Percentiles rank a stretch among this genome's conserved stretches.
phyloP scores from a whole-genome alignment of 768 basidiomycete species.

The Amanita polypyramis region DNA sequence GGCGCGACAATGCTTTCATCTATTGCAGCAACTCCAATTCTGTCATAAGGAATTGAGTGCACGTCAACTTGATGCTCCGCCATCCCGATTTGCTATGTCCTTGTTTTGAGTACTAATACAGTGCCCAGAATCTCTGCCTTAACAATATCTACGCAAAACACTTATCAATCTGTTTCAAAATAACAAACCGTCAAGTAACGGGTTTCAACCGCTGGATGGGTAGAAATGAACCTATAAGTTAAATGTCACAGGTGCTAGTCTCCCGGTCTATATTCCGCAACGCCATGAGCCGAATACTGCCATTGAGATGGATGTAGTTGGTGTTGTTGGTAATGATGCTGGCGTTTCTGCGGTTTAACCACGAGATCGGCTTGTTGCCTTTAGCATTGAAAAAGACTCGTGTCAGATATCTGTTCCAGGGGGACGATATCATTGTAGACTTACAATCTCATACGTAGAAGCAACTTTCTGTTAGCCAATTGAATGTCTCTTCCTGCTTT shows the following conservation, averaged over 20 bases:
- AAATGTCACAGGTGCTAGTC: background rate
- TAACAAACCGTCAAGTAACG: too few species aligned
- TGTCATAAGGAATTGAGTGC: too few species aligned
- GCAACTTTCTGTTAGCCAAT: slow-evolving; percentile 61
- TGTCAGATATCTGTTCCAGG: background rate
- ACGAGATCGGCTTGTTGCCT: slow-evolving; percentile 79
- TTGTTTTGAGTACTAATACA: too few species aligned
- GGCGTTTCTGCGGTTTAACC: slow-evolving; percentile 48
- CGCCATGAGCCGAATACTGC: background rate
- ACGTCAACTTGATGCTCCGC: too few species aligned
- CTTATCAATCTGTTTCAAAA: too few species aligned
- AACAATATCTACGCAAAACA: too few species aligned
- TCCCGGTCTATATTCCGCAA: background rate
- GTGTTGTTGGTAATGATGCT: slow-evolving; percentile 4
- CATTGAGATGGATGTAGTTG: slow-evolving; percentile 2
- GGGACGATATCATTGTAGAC: slow-evolving; percentile 18
- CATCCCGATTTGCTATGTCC: too few species aligned
- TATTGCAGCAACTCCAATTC: slow-evolving; percentile 15
- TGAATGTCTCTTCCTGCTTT: slow-evolving; percentile 65
- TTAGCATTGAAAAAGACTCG: background rate
- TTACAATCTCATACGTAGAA: slow-evolving; percentile 79
- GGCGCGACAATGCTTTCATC: slow-evolving; percentile 13
- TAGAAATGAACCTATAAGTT: too few species aligned
- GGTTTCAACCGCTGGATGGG: background rate
- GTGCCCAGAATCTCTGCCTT: too few species aligned